Base-by-base conservation (phyloP, 192 early-diverging fungal genomes). In the Phlyctochytrium bullatum region DNA sequence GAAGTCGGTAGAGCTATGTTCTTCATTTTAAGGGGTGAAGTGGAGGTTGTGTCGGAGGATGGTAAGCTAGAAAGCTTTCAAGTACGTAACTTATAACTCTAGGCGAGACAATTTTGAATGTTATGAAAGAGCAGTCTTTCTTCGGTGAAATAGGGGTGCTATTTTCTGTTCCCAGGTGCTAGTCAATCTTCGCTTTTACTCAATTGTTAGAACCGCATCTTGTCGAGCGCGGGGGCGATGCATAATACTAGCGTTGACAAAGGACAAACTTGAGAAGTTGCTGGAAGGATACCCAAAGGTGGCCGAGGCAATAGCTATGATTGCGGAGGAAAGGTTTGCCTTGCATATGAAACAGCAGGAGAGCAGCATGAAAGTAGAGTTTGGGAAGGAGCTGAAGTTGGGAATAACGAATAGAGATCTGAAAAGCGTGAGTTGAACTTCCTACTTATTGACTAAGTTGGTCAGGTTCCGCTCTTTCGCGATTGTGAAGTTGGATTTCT, bases 81-180 rank as follows among this genome's bases (percentile, higher is more conserved):
- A 20, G 25, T 57, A 57, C 16, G 12, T 57, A 58, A 60, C 31
- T 66, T 10, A 30, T 66, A 2, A 52, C 12, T 69, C 20, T 23
- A 79, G 78, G 76, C 16, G 80, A 81, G 64, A 76, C 77, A 14
- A 67, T 81, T 50, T 63, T 81, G 52, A 79, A 79, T 65, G 72
- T 81, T 31, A 80, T 91, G 69, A 78, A 81, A 32, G 81, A 89
- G 67, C 80, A 85, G 51, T 83, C 81, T 29, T 91, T 91, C 74
- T 91, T 91, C 66, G 90, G 90, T n/a, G 90, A 91, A 64, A 88
- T 91, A 25, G 90, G 89, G 10, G 87, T 91, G 1, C 72, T 91
- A 2, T 91, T 87, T 68, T 81, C 81, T 16, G 83, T 91, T 24
- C 87, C 89, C 0, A 67, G 90, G 61, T 82, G 75, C 2, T 2